phyloP scores from a whole-genome alignment of 1,284 basidiomycete genomes.

The Xerocomus cyaneibrunnescens region DNA sequence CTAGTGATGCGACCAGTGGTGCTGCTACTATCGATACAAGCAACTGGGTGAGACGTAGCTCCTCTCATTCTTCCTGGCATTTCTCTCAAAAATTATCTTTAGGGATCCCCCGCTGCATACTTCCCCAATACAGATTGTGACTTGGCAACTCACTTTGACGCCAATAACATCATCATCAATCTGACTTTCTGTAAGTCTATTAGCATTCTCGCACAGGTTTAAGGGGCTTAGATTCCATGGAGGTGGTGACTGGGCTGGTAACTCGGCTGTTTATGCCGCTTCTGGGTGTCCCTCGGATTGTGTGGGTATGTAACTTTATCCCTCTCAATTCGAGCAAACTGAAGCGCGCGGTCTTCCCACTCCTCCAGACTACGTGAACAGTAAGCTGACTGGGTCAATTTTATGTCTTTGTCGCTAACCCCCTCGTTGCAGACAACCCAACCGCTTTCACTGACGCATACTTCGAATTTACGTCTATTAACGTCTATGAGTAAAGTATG shows the following conservation, averaged over 20 bases:
- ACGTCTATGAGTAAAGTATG: conserved; percentile 34
- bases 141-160: conserved; percentile 36
- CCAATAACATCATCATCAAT: conserved; percentile 44
- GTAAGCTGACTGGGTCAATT: conserved; percentile 26
- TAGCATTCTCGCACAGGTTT: background rate
- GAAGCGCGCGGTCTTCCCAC: background rate
- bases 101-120: conserved; percentile 39
- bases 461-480: conserved; percentile 48
- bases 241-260: conserved; percentile 48
- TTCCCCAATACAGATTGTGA: conserved; percentile 41
- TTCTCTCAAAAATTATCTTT: conserved; percentile 25
- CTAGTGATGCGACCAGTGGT: conserved; percentile 32
- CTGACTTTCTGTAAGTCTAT: conserved; percentile 39
- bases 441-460: conserved; percentile 50
- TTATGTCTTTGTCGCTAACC: background rate
- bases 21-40: conserved; percentile 29
- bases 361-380: conserved; percentile 28
- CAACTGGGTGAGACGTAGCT: conserved; percentile 33
- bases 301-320: conserved; percentile 24
- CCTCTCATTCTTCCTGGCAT: background rate
- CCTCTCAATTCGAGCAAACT: background rate
- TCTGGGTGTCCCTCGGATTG: conserved; percentile 39
- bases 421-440: conserved; percentile 40
- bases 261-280: conserved; percentile 26
- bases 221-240: background rate